These are phyloP conservation scores for Eimeria acervulina DNA, from an alignment of 169 alveolate genomes.

Conservation along the genomic window DNA sequence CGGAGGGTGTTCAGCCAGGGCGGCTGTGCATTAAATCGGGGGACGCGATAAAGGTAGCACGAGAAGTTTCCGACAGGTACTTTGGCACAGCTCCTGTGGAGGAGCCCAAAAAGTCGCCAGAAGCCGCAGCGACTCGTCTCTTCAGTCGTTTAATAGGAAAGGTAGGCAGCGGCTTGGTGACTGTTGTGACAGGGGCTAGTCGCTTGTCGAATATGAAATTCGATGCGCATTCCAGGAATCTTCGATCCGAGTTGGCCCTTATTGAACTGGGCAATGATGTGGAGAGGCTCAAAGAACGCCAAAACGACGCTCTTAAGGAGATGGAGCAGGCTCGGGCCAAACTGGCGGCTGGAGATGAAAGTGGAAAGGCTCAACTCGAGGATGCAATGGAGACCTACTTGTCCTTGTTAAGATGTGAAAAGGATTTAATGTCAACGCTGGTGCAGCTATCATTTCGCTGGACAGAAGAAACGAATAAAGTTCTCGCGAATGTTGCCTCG, in stretches of 20 bases:
- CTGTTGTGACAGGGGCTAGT: not conserved
- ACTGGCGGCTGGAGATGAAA: not conserved
- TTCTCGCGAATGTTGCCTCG: not conserved
- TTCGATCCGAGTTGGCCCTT: conserved; percentile 2
- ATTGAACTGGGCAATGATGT: conserved; percentile 31
- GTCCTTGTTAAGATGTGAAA: not conserved
- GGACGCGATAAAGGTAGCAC: conserved; percentile 54
- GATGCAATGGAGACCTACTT: not conserved
- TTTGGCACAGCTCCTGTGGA: not conserved
- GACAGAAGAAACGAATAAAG: not conserved
- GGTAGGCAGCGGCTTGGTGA: conserved; percentile 2
- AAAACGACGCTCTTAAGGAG: not conserved
- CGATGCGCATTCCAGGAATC: conserved; percentile 3
- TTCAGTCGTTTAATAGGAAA: conserved; percentile 5
- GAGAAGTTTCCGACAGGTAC: not conserved
- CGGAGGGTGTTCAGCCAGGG: not conserved
- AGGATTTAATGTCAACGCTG: not conserved
- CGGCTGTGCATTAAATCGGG: not conserved
- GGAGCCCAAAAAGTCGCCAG: not conserved
- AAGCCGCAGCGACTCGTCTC: not conserved
- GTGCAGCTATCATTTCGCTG: conserved; percentile 1
- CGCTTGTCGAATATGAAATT: conserved; percentile 11
- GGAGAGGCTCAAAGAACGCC: not conserved
- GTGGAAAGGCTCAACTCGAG: not conserved
- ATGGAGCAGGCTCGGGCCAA: not conserved